Evolutionary conservation across 2,329 filamentous ascomycete genomes (phyloP).

Genomic region (Pyrenophora teres): DNA sequence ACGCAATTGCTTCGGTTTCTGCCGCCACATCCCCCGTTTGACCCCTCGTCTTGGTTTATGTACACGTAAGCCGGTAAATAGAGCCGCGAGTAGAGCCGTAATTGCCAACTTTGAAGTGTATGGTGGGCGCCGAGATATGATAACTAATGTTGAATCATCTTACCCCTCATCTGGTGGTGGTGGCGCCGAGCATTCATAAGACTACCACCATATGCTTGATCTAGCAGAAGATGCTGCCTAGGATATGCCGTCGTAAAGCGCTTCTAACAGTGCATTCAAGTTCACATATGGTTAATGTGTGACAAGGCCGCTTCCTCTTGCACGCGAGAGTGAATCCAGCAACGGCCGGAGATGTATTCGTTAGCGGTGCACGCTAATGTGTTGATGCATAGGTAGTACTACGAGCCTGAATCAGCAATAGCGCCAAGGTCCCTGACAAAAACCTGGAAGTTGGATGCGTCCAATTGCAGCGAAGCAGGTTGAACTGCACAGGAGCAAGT

Average conservation of each 20-base stretch:
- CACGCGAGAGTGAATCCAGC: neutral
- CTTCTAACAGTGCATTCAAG: too few relatives aligned
- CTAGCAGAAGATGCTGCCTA: too few relatives aligned
- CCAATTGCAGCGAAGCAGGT: neutral
- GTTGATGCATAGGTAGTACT: neutral
- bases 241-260: too few relatives aligned
- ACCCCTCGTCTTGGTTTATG: neutral
- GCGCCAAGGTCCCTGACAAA: neutral
- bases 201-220: too few relatives aligned
- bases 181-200: neutral
- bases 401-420: neutral
- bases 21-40: neutral
- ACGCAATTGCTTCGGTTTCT: neutral
- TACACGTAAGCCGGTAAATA: neutral
- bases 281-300: too few relatives aligned
- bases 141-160: neutral
- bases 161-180: neutral
- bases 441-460: neutral
- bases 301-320: neutral
- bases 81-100: too few relatives aligned
- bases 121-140: too few relatives aligned
- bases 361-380: constrained; percentile 1
- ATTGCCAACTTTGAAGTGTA: too few relatives aligned
- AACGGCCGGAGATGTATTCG: neutral
- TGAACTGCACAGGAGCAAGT: neutral